Conservation (phyloP, 139 green algal genomes). For the Picochlorum sp. region DNA sequence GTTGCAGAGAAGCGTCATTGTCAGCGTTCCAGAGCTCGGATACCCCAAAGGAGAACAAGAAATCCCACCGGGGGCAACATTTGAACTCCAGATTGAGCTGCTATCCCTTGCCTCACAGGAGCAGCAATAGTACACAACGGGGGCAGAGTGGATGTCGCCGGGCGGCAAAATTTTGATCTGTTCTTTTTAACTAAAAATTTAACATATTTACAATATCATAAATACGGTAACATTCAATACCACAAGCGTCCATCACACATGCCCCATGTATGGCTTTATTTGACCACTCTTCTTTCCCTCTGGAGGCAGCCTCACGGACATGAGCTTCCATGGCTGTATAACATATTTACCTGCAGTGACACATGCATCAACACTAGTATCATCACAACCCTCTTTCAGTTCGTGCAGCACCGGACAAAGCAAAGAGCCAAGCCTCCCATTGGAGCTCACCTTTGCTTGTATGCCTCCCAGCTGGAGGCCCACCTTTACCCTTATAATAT, state of each 20-base stretch:
- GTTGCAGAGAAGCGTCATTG: too few relatives aligned
- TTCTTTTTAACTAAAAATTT: too few relatives aligned
- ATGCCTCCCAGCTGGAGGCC: slow-evolving; percentile 18
- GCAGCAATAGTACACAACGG: neutral
- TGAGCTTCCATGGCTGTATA: slow-evolving; percentile 1
- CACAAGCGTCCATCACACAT: too few relatives aligned
- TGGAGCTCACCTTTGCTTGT: slow-evolving; percentile 52
- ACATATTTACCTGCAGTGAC: too few relatives aligned
- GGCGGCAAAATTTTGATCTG: too few relatives aligned
- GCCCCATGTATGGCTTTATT: too few relatives aligned
- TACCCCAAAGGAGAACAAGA: slow-evolving; percentile 31
- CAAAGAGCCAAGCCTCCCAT: neutral
- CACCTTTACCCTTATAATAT: slow-evolving; percentile 53
- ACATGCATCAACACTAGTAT: slow-evolving; percentile 6
- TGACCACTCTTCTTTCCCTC: too few relatives aligned
- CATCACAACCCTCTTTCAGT: neutral
- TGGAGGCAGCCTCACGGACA: too few relatives aligned
- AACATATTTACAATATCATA: too few relatives aligned
- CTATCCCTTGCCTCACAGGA: neutral
- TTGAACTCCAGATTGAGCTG: slow-evolving; percentile 26
- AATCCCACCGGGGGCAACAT: slow-evolving; percentile 21
- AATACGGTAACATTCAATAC: too few relatives aligned
- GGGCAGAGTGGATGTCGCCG: too few relatives aligned
- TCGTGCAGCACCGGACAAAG: too few relatives aligned
- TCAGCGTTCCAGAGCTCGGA: slow-evolving; percentile 24